phyloP scores from a whole-genome alignment of 495 filamentous ascomycete species.

The Cenococcum geophilum region DNA sequence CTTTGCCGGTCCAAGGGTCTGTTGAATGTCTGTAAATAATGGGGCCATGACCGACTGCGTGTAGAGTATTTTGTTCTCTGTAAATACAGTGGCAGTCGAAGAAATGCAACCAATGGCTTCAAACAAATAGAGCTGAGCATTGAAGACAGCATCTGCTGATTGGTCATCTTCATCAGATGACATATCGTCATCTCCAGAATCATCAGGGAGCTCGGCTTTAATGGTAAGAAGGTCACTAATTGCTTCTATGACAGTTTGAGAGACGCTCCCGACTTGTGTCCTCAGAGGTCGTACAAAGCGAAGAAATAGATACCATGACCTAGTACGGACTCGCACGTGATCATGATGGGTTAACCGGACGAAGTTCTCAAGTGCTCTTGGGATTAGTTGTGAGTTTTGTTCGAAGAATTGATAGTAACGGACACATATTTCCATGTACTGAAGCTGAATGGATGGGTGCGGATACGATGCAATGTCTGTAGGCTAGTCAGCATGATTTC shows the following conservation, averaged over 20 bases:
- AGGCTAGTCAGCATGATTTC: conserved; percentile 4
- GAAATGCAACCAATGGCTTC: conserved; percentile 90
- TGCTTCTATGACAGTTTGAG: conserved; percentile 83
- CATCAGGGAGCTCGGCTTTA: conserved; percentile 77
- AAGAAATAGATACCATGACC: conserved; percentile 95
- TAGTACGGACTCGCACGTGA: conserved; percentile 72
- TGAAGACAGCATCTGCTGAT: conserved; percentile 82
- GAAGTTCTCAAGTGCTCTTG: conserved; percentile 84
- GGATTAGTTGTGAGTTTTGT: conserved; percentile 66
- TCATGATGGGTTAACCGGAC: conserved; percentile 82
- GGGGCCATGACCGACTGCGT: conserved; percentile 79
- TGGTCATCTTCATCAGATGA: conserved; percentile 86
- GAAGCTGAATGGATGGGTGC: conserved; percentile 85
- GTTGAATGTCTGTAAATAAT: conserved; percentile 77
- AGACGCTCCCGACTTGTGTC: conserved; percentile 75
- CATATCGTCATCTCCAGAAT: conserved; percentile 79
- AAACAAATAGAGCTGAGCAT: conserved; percentile 84
- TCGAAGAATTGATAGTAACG: conserved; percentile 93
- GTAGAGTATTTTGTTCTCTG: conserved; percentile 76
- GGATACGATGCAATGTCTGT: conserved; percentile 73
- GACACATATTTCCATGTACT: conserved; percentile 97
- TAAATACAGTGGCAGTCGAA: conserved; percentile 64
- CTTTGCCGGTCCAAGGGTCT: conserved; percentile 65
- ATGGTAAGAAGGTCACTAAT: conserved; percentile 82
- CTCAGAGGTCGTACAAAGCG: conserved; percentile 87